phyloP scores from a whole-genome alignment of 768 basidiomycete species.

The Leccinum rimulosum region DNA sequence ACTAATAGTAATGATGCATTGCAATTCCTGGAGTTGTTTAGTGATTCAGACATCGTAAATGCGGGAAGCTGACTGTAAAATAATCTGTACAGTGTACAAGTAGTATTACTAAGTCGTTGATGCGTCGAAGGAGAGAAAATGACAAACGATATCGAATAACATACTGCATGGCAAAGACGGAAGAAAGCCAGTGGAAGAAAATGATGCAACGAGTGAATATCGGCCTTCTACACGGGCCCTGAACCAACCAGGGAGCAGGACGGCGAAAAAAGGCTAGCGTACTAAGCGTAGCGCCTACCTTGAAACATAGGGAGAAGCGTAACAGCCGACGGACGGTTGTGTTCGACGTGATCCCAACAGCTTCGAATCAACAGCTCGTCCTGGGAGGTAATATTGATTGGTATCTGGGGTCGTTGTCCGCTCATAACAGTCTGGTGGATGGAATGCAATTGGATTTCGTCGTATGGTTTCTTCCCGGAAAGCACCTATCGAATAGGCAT shows the following conservation, averaged over 20 bases:
- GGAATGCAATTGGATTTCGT: not conserved
- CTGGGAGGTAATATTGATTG: not conserved
- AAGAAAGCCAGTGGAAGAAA: no score
- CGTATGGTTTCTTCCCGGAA: constrained; percentile 20
- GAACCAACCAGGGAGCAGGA: no score
- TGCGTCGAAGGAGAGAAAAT: not conserved
- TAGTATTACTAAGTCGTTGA: not conserved
- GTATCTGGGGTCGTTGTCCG: constrained; percentile 15
- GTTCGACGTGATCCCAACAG: constrained; percentile 20
- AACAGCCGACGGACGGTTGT: constrained; percentile 16
- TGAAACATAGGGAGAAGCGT: constrained; percentile 7
- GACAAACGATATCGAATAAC: no score
- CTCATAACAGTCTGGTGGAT: not conserved
- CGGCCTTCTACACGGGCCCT: no score
- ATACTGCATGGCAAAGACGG: no score
- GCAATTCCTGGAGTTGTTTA: no score
- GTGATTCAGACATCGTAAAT: no score
- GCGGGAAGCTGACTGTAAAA: not conserved
- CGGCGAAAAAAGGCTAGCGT: no score
- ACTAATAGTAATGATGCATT: no score
- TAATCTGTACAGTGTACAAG: not conserved
- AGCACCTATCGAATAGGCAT: constrained; percentile 16
- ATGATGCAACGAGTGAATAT: no score
- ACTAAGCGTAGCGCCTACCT: no score
- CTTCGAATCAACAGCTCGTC: constrained; percentile 10